These are phyloP conservation scores for Pugionium cornutum DNA, from an alignment of 345 rosid species.

Conservation along the genomic window DNA sequence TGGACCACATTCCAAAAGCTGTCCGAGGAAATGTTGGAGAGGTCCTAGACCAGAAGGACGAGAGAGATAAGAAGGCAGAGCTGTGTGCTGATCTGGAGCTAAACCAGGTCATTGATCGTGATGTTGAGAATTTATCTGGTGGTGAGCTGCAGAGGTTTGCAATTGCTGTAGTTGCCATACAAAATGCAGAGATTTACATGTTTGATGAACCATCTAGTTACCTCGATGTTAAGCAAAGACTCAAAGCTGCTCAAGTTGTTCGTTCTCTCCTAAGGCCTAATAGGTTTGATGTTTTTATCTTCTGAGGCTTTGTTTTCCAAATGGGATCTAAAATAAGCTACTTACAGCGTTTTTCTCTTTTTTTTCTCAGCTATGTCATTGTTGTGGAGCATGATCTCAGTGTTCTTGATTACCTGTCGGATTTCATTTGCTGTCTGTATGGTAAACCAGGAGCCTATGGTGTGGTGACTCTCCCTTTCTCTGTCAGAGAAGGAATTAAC, in stretches of 20 bases:
- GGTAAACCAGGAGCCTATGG: conserved; percentile 12
- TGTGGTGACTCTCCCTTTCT: conserved; percentile 23
- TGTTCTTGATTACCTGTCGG: conserved; percentile 15
- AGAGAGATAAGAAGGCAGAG: background rate
- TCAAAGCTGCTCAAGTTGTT: conserved; percentile 16
- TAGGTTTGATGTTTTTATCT: conserved; percentile 1
- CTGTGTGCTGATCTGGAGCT: conserved; percentile 11
- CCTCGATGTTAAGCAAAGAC: conserved; percentile 11
- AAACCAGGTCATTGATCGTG: background rate
- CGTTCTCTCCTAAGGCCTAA: conserved; percentile 17
- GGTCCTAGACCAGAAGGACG: background rate
- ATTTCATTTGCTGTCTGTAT: conserved; percentile 10
- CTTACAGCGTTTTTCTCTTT: background rate
- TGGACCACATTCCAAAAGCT: background rate
- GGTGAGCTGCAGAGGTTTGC: conserved; percentile 26
- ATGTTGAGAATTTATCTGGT: background rate
- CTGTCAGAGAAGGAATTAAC: conserved; percentile 24
- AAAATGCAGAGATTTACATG: conserved; percentile 7
- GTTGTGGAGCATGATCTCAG: conserved; percentile 22
- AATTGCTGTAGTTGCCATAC: background rate
- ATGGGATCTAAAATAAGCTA: background rate
- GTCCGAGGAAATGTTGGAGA: background rate
- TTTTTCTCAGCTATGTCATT: background rate
- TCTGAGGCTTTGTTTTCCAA: background rate
- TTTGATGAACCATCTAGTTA: conserved; percentile 21